Base-by-base conservation (phyloP, 169 alveolate species). In the Plasmodium gaboni region DNA sequence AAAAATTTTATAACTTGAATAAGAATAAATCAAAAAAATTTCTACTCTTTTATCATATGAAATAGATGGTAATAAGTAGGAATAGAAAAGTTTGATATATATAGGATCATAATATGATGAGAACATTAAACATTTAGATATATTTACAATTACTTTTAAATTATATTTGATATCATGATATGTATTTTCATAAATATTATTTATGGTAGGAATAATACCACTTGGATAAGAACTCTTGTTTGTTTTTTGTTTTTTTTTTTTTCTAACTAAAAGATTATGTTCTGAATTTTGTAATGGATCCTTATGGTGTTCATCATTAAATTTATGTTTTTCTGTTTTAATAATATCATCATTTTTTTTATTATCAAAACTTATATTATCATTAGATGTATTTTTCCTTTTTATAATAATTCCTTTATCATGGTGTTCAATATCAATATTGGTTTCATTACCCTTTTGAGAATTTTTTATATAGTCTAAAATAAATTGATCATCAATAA, bases 41-140 rank as follows among this genome's bases (percentile, higher is more conserved):
- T 80, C 83, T n/a, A 80, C 59, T 80, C 83, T 67, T 53, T 80
- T 80, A 28, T 80, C 80, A 55, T 53, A 80, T 15, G 90, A 67
- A 12, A 80, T 65, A 50, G 55, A n/a, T n/a, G 90, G 90, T 38
- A 80, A 80, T 38, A 80, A 70, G 57, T 80, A 80, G 7, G 22
- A 44, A 59, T 80, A 80, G 26, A 80, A 80, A 6, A 80, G 72
- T 59, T 80, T 80, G 53, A 80, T 17, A 68, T 60, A 80, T 67
- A 67, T 80, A 1, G 90, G 50, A 10, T 80, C 90, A 80, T 68
- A 65, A 67, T 38, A 67, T 1, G 83, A 80, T 26, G 78, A 53
- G 7, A 32, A n/a, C 44, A 80, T 26, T 51, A 80, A 55, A 48
- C 51, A 12, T 67, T 80, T 80, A 19, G 90, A 78, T 22, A 67